Conservation (phyloP, 768 basidiomycete species). For the Russula foetens region DNA sequence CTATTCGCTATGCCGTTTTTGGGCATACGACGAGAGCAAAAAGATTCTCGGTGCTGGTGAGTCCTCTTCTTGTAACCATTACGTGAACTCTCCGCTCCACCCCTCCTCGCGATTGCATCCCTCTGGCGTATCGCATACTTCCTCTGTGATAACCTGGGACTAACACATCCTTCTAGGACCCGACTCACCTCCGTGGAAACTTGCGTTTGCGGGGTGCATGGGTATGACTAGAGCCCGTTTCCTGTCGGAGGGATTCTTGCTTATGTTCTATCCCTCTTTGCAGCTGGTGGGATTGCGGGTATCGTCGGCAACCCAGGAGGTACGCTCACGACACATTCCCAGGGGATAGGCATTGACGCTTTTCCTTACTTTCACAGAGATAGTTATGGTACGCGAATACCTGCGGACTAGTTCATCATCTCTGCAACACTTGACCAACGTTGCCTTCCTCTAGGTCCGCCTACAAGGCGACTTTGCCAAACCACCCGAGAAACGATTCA, state of each 20-base stretch:
- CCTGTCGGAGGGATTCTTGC: not conserved
- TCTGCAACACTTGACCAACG: not conserved
- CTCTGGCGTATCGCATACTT: not conserved
- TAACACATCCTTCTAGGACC: slow-evolving; percentile 32
- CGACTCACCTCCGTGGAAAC: slow-evolving; percentile 71
- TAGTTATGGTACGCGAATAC: slow-evolving; percentile 48
- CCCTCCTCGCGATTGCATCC: not conserved
- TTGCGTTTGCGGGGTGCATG: slow-evolving; percentile 78
- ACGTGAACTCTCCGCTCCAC: not conserved
- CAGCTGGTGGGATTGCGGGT: slow-evolving; percentile 82
- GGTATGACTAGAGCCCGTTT: slow-evolving; percentile 33
- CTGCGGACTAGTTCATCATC: not conserved
- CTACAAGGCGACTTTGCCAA: slow-evolving; percentile 90
- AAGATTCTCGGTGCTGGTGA: slow-evolving; percentile 61
- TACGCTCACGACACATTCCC: slow-evolving; percentile 24
- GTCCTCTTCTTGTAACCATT: slow-evolving; percentile 13
- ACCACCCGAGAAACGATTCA: slow-evolving; percentile 78
- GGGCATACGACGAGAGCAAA: slow-evolving; percentile 90
- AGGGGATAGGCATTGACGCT: not conserved
- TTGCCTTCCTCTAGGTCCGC: slow-evolving; percentile 43
- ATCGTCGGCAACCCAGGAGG: slow-evolving; percentile 86
- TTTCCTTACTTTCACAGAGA: slow-evolving; percentile 36
- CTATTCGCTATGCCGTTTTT: slow-evolving; percentile 88
- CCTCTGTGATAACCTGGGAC: not conserved
- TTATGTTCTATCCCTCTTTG: not conserved